phyloP scores from a whole-genome alignment of 768 basidiomycete genomes.

The Tephrocybe sp. region DNA sequence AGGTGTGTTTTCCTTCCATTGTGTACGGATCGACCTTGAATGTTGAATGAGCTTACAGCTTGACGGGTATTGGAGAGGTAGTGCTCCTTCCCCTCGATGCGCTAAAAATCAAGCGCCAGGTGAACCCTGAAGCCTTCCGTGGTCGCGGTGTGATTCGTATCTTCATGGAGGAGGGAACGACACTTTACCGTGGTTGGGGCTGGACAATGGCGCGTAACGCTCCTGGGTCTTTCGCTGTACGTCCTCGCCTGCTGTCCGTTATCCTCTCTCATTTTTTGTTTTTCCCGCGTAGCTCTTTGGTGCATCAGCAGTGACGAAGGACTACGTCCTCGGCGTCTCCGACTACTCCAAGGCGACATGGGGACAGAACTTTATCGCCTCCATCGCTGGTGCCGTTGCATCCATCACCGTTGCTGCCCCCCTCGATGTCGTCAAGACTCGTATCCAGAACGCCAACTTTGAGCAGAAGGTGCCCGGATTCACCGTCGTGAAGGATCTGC shows the following conservation, averaged over 20 bases:
- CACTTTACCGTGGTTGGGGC: slow-evolving; percentile 96
- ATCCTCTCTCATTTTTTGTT: background rate
- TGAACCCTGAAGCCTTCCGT: slow-evolving; percentile 97
- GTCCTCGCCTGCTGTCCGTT: slow-evolving; percentile 25
- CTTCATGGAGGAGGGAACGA: slow-evolving; percentile 87
- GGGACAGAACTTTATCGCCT: slow-evolving; percentile 96
- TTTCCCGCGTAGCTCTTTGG: slow-evolving; percentile 81
- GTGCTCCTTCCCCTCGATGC: slow-evolving; percentile 96
- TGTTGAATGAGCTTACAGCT: slow-evolving; percentile 31
- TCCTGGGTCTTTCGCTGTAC: slow-evolving; percentile 90
- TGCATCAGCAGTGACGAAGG: slow-evolving; percentile 92
- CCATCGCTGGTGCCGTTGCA: slow-evolving; percentile 89
- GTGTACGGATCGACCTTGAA: background rate
- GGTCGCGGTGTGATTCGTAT: slow-evolving; percentile 90
- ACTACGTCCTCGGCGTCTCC: slow-evolving; percentile 82
- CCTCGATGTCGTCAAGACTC: slow-evolving; percentile 94
- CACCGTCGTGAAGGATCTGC: slow-evolving; percentile 79
- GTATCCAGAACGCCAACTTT: slow-evolving; percentile 98
- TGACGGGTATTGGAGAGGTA: slow-evolving; percentile 93
- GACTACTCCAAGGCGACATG: slow-evolving; percentile 97
- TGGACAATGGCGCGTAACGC: slow-evolving; percentile 99
- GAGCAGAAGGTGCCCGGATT: slow-evolving; percentile 79
- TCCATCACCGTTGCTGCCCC: slow-evolving; percentile 97
- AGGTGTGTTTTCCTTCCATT: slow-evolving; percentile 50
- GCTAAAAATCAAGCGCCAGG: slow-evolving; percentile 98